Conservation (phyloP, 352 stramenopile genomes). For the Pythium dissotocum region DNA sequence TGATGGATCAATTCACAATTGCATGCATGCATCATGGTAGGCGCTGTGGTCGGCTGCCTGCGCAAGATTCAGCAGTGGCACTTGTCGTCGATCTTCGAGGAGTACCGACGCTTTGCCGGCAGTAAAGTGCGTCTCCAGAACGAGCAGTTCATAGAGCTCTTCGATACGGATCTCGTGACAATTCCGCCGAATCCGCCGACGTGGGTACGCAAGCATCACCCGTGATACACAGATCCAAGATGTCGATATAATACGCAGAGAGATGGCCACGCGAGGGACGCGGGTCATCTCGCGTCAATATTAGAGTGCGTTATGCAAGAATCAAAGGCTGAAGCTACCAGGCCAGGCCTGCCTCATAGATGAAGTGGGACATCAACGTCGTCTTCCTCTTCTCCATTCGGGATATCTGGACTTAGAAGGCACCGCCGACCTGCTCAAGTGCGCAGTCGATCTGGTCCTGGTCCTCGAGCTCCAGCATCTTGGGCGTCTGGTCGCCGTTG, state of each 20-base stretch:
- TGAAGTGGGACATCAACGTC: background rate
- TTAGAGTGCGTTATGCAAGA: constrained; percentile 25
- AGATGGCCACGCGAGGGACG: background rate
- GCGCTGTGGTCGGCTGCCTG: constrained; percentile 87
- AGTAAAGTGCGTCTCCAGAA: constrained; percentile 91
- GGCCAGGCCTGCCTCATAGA: background rate
- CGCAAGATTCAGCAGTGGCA: constrained; percentile 94
- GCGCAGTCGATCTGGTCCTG: constrained; percentile 98
- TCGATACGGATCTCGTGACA: constrained; percentile 91
- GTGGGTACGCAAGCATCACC: constrained; percentile 67
- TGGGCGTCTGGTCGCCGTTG: constrained; percentile 92
- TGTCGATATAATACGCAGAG: constrained; percentile 24
- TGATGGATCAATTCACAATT: no score
- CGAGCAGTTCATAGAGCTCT: constrained; percentile 95
- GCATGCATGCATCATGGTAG: constrained; percentile 23
- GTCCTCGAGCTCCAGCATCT: constrained; percentile 97
- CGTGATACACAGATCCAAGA: background rate
- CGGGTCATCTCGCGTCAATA: constrained; percentile 18
- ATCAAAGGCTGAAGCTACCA: constrained; percentile 13
- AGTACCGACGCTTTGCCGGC: constrained; percentile 90
- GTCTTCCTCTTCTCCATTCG: background rate
- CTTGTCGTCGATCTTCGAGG: constrained; percentile 92
- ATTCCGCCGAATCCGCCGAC: constrained; percentile 75
- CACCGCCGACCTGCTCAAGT: constrained; percentile 87
- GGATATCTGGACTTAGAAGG: constrained; percentile 33